Conservation (phyloP, 306 rosid species). For the Leucaena leucocephala region DNA sequence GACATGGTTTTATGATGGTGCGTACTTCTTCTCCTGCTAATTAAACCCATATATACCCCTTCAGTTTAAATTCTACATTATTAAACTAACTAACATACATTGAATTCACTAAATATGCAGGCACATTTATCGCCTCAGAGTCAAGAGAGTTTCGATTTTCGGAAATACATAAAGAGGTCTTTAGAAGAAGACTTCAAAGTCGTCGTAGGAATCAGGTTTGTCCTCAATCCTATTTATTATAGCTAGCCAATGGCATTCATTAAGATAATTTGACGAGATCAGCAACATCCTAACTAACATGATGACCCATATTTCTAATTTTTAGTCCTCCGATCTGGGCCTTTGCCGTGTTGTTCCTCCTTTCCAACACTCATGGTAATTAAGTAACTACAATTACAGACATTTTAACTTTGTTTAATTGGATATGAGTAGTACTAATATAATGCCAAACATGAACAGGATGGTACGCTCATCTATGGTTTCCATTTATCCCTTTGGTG, state of each 20-base stretch:
- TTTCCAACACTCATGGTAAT: slow-evolving; percentile 66
- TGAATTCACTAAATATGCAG: slow-evolving; percentile 39
- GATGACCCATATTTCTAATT: background rate
- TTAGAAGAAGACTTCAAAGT: slow-evolving; percentile 92
- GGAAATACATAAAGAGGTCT: slow-evolving; percentile 76
- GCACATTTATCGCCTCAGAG: slow-evolving; percentile 93
- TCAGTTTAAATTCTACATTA: background rate
- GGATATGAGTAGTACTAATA: background rate
- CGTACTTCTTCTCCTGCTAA: background rate
- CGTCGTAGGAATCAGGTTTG: slow-evolving; percentile 86
- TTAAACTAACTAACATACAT: background rate
- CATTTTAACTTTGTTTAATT: background rate
- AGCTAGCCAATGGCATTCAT: background rate
- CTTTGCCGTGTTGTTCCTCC: slow-evolving; percentile 58
- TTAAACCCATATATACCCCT: background rate
- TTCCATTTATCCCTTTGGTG: slow-evolving; percentile 80
- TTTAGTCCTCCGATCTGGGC: slow-evolving; percentile 76
- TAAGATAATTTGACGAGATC: background rate
- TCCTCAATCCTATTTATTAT: no score
- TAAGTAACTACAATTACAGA: background rate
- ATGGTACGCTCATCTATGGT: slow-evolving; percentile 77
- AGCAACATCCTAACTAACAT: background rate
- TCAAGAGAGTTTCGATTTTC: slow-evolving; percentile 71
- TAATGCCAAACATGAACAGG: slow-evolving; percentile 45
- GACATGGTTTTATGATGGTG: slow-evolving; percentile 93